A percentile compares a stretch with the other conserved stretches of the same genome.
phyloP scores from a whole-genome alignment of 192 early-diverging fungal genomes.

The Mortierella alpina region DNA sequence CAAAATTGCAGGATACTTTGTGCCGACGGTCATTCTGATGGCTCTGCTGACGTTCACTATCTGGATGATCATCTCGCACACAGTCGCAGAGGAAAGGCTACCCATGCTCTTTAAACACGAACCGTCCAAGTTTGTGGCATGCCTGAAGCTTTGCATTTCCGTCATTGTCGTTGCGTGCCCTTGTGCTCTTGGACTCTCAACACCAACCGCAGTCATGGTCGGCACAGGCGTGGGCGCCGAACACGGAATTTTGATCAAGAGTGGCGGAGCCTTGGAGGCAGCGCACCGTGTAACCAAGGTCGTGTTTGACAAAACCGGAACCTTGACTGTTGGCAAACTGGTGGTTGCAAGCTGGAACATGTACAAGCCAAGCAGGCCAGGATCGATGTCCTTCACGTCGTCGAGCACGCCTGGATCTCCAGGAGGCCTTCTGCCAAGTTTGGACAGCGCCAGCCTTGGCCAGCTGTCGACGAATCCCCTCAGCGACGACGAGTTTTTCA shows the following conservation, averaged over 20 bases:
- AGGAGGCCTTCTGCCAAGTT: too few relatives aligned
- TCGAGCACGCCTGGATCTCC: too few relatives aligned
- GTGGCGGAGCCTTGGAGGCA: slow-evolving; percentile 86
- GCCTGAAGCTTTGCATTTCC: slow-evolving; percentile 89
- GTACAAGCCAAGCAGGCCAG: slow-evolving; percentile 13
- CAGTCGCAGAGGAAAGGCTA: slow-evolving; percentile 43
- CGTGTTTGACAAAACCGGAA: slow-evolving; percentile 99
- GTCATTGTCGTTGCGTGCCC: slow-evolving; percentile 98
- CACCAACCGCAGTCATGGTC: slow-evolving; percentile 98
- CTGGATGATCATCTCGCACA: slow-evolving; percentile 77
- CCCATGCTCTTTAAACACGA: slow-evolving; percentile 58
- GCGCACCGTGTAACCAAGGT: slow-evolving; percentile 85
- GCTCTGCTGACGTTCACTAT: slow-evolving; percentile 77
- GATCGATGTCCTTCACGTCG: too few relatives aligned
- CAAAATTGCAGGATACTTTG: slow-evolving; percentile 90
- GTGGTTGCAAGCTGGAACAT: slow-evolving; percentile 66
- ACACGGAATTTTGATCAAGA: slow-evolving; percentile 96
- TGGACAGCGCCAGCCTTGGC: too few relatives aligned
- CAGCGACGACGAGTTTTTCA: slow-evolving; percentile 62
- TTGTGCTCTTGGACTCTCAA: slow-evolving; percentile 96
- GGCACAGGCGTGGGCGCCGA: slow-evolving; percentile 98
- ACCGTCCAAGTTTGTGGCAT: slow-evolving; percentile 78
- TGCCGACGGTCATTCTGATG: slow-evolving; percentile 83
- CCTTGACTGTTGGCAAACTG: slow-evolving; percentile 83
- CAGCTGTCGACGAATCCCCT: slow-evolving; percentile 31